Conservation (phyloP, 2,329 filamentous ascomycete genomes). For the Ascomycota sp. region DNA sequence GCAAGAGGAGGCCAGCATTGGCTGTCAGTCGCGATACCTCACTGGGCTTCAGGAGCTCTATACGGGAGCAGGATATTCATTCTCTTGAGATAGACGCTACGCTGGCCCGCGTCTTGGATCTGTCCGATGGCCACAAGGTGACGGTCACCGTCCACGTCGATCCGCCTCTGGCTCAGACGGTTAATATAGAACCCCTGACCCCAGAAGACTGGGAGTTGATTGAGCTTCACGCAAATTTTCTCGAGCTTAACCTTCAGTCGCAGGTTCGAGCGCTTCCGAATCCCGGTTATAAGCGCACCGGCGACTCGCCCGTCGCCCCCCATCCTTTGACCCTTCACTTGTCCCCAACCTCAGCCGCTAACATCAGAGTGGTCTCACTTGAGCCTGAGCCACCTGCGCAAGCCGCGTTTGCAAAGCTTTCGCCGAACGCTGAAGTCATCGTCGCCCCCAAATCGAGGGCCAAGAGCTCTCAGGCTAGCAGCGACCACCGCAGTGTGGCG, state of each 20-base stretch:
- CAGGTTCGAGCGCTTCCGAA: slow-evolving; percentile 90
- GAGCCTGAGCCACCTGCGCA: slow-evolving; percentile 46
- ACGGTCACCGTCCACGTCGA: slow-evolving; percentile 56
- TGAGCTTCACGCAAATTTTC: slow-evolving; percentile 82
- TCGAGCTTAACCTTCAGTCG: slow-evolving; percentile 78
- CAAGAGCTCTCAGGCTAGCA: slow-evolving; percentile 40
- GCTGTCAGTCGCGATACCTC: slow-evolving; percentile 56
- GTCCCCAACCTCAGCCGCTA: slow-evolving; percentile 85
- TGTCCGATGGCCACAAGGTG: slow-evolving; percentile 65
- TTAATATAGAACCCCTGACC: slow-evolving; percentile 90
- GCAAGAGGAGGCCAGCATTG: slow-evolving; percentile 57
- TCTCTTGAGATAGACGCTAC: slow-evolving; percentile 74
- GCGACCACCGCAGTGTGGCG: slow-evolving; percentile 58
- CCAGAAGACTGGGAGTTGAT: slow-evolving; percentile 98
- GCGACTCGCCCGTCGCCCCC: slow-evolving; percentile 27
- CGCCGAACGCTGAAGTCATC: slow-evolving; percentile 85
- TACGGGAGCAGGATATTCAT: slow-evolving; percentile 51
- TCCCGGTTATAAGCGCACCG: slow-evolving; percentile 37
- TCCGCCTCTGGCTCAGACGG: slow-evolving; percentile 72
- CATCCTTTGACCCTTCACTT: slow-evolving; percentile 82
- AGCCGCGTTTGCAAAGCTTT: slow-evolving; percentile 71
- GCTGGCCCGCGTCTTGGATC: slow-evolving; percentile 52
- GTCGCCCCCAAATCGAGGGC: slow-evolving; percentile 80
- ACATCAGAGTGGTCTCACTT: slow-evolving; percentile 68
- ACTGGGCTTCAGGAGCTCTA: slow-evolving; percentile 30